Evolutionary conservation across 208 protist species (phyloP).

Genomic region (Blastocrithidia nonstop): DNA sequence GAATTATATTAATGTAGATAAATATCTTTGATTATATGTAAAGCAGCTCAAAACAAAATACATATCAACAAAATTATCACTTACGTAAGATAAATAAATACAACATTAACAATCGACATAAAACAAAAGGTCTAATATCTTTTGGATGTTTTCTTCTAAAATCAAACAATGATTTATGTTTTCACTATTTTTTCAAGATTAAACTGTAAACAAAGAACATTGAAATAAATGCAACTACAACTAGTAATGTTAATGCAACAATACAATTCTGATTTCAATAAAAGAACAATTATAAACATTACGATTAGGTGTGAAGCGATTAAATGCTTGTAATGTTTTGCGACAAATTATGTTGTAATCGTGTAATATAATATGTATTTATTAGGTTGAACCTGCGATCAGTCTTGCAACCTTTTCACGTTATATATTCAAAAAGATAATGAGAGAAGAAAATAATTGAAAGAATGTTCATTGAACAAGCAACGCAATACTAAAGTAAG

Average conservation of each 20-base stretch:
- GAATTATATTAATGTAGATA: too few species aligned
- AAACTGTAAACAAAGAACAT: not conserved
- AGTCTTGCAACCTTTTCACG: too few species aligned
- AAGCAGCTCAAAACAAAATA: not conserved
- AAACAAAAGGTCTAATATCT: slow-evolving; percentile 1
- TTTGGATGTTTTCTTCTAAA: too few species aligned
- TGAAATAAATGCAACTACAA: not conserved
- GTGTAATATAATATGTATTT: too few species aligned
- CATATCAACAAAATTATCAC: not conserved
- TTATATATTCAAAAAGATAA: too few species aligned
- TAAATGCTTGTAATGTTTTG: not conserved
- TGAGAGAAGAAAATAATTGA: not conserved
- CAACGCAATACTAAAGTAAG: slow-evolving; percentile 3
- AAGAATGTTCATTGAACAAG: not conserved
- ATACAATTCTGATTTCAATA: not conserved
- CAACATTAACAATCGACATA: slow-evolving; percentile 3
- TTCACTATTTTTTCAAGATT: not conserved
- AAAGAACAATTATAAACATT: not conserved
- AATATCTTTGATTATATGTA: not conserved
- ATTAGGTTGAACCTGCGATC: too few species aligned
- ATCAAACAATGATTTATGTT: too few species aligned
- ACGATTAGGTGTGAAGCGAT: not conserved
- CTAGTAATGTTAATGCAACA: not conserved
- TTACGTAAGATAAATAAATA: slow-evolving; percentile 4
- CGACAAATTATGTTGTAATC: too few species aligned